Evolutionary conservation across 83 land plant genomes (phyloP).

Genomic region (Thuja plicata): DNA sequence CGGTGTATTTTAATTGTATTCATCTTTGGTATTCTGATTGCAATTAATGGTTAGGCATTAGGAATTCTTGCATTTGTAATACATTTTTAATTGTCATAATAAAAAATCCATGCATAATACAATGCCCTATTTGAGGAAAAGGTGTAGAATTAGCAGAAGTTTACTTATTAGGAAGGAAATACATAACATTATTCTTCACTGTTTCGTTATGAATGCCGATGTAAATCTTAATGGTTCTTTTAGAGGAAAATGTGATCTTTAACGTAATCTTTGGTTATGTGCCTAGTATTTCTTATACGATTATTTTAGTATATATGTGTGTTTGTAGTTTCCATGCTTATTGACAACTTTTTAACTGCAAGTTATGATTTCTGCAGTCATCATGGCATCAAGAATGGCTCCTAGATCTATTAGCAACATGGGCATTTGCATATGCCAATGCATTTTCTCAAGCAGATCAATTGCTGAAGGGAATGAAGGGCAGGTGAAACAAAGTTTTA

Average conservation of each 20-base stretch:
- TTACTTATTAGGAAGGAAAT: neutral
- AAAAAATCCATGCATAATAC: neutral
- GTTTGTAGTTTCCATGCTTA: neutral
- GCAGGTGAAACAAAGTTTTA: slow-evolving; percentile 29
- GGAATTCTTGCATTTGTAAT: neutral
- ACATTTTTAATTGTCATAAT: no score
- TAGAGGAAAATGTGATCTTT: neutral
- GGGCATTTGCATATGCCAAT: slow-evolving; percentile 53
- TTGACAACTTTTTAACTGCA: neutral
- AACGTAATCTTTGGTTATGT: neutral
- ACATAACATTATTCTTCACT: neutral
- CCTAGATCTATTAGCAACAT: slow-evolving; percentile 61
- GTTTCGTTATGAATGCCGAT: neutral
- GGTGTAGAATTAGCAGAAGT: neutral
- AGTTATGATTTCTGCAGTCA: slow-evolving; percentile 32
- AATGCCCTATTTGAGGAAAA: neutral
- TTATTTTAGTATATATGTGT: neutral
- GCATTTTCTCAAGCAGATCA: slow-evolving; percentile 45
- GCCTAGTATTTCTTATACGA: neutral
- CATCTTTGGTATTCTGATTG: neutral
- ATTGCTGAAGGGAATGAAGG: slow-evolving; percentile 43
- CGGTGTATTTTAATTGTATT: neutral
- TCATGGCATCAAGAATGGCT: slow-evolving; percentile 70
- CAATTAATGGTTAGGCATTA: neutral
- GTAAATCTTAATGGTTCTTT: neutral